These are phyloP conservation scores for Stevia rebaudiana DNA, from an alignment of 140 eudicot genomes.

Conservation along the genomic window DNA sequence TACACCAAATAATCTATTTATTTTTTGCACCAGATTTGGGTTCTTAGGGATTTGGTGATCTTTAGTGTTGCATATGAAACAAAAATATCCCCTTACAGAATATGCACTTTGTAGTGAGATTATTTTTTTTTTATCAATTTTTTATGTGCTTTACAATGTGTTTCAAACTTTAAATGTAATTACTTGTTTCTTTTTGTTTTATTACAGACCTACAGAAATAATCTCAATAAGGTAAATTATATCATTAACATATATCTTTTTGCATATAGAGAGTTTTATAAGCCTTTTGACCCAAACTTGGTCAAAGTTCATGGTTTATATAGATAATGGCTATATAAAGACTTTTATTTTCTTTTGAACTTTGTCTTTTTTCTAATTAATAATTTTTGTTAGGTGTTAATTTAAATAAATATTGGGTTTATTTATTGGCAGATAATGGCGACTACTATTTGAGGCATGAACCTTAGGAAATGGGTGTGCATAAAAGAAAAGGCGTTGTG, in stretches of 20 bases:
- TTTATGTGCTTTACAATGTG: conserved; percentile 11
- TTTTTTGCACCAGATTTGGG: conserved; percentile 65
- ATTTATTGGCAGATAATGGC: conserved; percentile 65
- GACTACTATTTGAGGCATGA: conserved; percentile 88
- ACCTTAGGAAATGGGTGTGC: conserved; percentile 99
- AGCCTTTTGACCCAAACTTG: background rate
- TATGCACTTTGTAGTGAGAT: conserved; percentile 93
- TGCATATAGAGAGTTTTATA: background rate
- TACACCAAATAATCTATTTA: background rate
- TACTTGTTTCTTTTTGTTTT: conserved; percentile 9
- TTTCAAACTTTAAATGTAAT: background rate
- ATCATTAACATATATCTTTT: background rate
- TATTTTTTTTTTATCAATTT: background rate
- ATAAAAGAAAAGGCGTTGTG: conserved; percentile 91
- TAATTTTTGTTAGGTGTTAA: too few species aligned
- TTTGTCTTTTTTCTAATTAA: background rate
- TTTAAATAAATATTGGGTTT: background rate
- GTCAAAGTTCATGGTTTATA: background rate
- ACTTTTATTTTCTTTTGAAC: background rate
- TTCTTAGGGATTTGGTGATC: conserved; percentile 93
- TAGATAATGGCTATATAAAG: too few species aligned
- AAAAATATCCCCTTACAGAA: conserved; percentile 80
- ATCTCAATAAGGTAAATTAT: conserved; percentile 79
- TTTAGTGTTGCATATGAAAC: conserved; percentile 68
- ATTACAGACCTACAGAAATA: conserved; percentile 91